phyloP scores from a whole-genome alignment of 2,329 filamentous ascomycete species.

The Coleophoma crateriformis region DNA sequence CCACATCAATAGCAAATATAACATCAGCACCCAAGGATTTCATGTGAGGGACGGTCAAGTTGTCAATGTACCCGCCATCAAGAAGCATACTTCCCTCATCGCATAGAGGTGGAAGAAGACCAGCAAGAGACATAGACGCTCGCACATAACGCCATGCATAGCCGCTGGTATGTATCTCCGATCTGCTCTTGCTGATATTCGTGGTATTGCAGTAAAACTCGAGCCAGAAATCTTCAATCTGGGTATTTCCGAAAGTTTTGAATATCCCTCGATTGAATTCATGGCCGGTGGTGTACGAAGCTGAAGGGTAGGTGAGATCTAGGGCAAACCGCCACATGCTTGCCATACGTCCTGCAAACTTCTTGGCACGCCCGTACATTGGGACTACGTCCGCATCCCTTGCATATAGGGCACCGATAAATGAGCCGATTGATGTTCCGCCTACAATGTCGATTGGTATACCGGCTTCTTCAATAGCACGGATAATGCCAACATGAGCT shows the following conservation, averaged over 20 bases:
- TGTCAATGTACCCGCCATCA: constrained; percentile 96
- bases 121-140: constrained; percentile 94
- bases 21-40: constrained; percentile 87
- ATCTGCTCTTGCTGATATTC: constrained; percentile 90
- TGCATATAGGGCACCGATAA: constrained; percentile 92
- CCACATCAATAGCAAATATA: constrained; percentile 94
- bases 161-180: constrained; percentile 90
- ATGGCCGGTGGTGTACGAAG: constrained; percentile 95
- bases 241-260: constrained; percentile 93
- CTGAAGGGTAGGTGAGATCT: constrained; percentile 92
- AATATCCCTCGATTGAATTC: constrained; percentile 99
- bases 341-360: constrained; percentile 96
- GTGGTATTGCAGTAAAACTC: constrained; percentile 99
- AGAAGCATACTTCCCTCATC: constrained; percentile 96
- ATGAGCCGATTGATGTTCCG: constrained; percentile 92
- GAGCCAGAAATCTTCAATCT: constrained; percentile 99
- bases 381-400: constrained; percentile 95
- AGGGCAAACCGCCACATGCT: constrained; percentile 98
- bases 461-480: constrained; percentile 90
- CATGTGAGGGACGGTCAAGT: constrained; percentile 95
- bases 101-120: constrained; percentile 85
- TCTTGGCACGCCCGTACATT: constrained; percentile 95
- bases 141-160: constrained; percentile 98
- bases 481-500: constrained; percentile 88
- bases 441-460: constrained; percentile 95